These are phyloP conservation scores for Leccinum subrobustum DNA, from an alignment of 1,284 basidiomycete species.

Conservation along the genomic window DNA sequence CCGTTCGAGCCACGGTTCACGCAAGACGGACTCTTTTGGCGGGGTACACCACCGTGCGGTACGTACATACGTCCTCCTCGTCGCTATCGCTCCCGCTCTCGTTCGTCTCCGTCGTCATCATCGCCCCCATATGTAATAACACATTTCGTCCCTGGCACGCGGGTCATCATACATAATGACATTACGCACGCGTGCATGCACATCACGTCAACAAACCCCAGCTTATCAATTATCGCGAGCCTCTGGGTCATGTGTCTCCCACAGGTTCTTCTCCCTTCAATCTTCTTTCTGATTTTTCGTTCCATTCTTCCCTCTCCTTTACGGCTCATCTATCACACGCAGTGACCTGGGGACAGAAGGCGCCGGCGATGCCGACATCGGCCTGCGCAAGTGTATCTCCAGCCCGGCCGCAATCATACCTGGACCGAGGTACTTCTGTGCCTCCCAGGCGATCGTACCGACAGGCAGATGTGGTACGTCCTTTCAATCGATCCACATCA, in stretches of 20 bases:
- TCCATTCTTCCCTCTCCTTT: too few relatives aligned
- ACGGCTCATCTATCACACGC: neutral
- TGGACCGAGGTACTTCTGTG: slow-evolving; percentile 65
- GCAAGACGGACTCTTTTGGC: slow-evolving; percentile 59
- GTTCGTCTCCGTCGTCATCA: too few relatives aligned
- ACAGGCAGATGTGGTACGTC: slow-evolving; percentile 60
- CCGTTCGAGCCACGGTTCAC: slow-evolving; percentile 60
- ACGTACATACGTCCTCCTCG: slow-evolving; percentile 10
- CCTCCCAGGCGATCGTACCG: slow-evolving; percentile 58
- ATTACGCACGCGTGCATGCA: too few relatives aligned
- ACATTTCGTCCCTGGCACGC: too few relatives aligned
- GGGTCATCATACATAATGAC: too few relatives aligned
- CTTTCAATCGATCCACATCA: neutral
- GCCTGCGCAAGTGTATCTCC: slow-evolving; percentile 56
- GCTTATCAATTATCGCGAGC: neutral
- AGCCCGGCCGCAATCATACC: slow-evolving; percentile 43
- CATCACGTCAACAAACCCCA: too few relatives aligned
- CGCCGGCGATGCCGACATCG: slow-evolving; percentile 61
- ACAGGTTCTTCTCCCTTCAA: neutral
- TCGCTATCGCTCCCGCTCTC: neutral
- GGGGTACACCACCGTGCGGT: slow-evolving; percentile 69
- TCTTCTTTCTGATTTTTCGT: neutral
- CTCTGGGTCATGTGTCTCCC: neutral
- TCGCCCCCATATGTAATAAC: too few relatives aligned
- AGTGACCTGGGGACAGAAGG: slow-evolving; percentile 69